These are phyloP conservation scores for Lactuca sativa DNA, from an alignment of 129 eudicot species.

Conservation along the genomic window DNA sequence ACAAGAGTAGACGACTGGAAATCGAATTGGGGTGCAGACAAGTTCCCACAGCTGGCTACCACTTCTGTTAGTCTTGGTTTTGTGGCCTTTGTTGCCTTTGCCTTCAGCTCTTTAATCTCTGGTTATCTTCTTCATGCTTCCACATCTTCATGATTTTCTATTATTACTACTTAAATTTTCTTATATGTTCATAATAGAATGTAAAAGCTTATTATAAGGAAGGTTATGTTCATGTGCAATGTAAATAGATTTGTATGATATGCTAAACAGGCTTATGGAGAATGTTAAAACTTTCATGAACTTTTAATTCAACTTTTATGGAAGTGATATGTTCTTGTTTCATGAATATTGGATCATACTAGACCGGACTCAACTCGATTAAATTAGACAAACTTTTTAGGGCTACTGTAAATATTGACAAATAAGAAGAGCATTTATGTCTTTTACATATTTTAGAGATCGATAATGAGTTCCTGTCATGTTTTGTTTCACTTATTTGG, in stretches of 20 bases:
- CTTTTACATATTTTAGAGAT: too few relatives aligned
- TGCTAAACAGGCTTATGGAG: constrained; percentile 17
- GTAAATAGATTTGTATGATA: constrained; percentile 21
- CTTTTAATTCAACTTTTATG: constrained; percentile 4
- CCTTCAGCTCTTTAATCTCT: constrained; percentile 71
- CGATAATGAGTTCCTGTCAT: too few relatives aligned
- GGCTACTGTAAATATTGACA: too few relatives aligned
- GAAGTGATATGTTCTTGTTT: background rate
- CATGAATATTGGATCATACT: too few relatives aligned
- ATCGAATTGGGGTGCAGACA: constrained; percentile 88
- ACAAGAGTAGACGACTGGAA: constrained; percentile 84
- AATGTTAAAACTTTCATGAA: constrained; percentile 5
- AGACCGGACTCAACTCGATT: too few relatives aligned
- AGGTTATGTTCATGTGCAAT: constrained; percentile 18
- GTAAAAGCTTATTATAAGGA: constrained; percentile 21
- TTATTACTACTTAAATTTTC: constrained; percentile 20
- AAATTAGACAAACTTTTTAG: too few relatives aligned
- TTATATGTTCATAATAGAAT: constrained; percentile 20
- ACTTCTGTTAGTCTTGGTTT: constrained; percentile 73
- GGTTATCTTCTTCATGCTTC: constrained; percentile 69
- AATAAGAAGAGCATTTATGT: too few relatives aligned
- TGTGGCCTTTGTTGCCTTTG: constrained; percentile 69
- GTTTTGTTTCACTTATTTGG: too few relatives aligned
- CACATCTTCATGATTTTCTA: constrained; percentile 32
- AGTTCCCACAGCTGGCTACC: constrained; percentile 79